phyloP scores from a whole-genome alignment of 192 early-diverging fungal genomes.

The Entophlyctis helioformis region DNA sequence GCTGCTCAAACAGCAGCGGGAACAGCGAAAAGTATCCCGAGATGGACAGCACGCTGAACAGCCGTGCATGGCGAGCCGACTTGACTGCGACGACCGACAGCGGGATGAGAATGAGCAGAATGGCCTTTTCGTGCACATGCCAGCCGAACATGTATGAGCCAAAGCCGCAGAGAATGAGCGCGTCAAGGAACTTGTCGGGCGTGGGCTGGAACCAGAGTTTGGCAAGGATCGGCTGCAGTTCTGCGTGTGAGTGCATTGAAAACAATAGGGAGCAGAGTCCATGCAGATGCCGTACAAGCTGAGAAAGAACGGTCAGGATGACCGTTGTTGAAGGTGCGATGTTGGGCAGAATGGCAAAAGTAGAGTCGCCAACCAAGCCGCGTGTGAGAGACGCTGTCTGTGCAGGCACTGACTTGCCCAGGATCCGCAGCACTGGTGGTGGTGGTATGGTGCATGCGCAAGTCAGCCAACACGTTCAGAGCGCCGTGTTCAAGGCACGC shows the following conservation, averaged over 20 bases:
- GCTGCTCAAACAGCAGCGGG: conserved; percentile 42
- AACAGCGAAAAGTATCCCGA: conserved; percentile 55
- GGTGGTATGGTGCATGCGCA: too few species aligned
- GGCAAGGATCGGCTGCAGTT: conserved; percentile 33
- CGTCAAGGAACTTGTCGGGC: conserved; percentile 51
- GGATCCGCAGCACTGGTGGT: too few species aligned
- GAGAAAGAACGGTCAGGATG: conserved; percentile 56
- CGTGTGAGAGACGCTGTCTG: conserved; percentile 58
- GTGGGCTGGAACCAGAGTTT: conserved; percentile 43
- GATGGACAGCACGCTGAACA: conserved; percentile 48
- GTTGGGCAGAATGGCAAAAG: conserved; percentile 68
- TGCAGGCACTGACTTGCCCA: too few species aligned
- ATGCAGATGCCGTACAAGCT: conserved; percentile 34
- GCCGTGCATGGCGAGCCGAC: conserved; percentile 32
- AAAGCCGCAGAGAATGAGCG: conserved; percentile 68
- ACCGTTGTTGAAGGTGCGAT: conserved; percentile 60
- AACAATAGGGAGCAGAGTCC: neutral
- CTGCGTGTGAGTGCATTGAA: conserved; percentile 9
- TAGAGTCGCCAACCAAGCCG: conserved; percentile 80
- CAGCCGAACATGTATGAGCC: conserved; percentile 90
- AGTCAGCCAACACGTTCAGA: too few species aligned
- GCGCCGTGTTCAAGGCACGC: too few species aligned
- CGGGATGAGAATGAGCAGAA: conserved; percentile 65
- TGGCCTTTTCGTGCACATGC: conserved; percentile 98
- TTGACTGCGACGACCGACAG: conserved; percentile 12